Percentiles rank a stretch among this genome's conserved stretches.
Conservation (phyloP, 371 early-diverging fungal genomes). For the Mortierella sp. region DNA sequence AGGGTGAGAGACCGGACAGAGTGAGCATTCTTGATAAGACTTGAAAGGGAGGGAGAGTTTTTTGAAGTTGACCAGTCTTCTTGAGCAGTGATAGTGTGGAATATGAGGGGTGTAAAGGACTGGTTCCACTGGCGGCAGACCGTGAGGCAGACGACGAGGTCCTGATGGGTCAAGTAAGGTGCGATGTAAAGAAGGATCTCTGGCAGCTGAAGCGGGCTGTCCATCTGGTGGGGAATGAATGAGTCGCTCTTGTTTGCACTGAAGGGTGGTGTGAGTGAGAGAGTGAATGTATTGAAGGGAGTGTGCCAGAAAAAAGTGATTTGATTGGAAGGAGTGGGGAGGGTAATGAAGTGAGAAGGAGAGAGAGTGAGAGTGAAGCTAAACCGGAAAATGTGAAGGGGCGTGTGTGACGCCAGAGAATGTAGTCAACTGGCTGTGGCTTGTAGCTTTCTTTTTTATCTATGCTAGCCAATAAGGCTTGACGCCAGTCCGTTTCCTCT, state of each 20-base stretch:
- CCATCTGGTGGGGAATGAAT: not conserved
- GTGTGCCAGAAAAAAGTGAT: too few species aligned
- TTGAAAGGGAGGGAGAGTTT: constrained; percentile 10
- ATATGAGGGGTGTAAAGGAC: constrained; percentile 33
- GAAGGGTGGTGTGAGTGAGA: not conserved
- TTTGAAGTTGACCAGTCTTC: constrained; percentile 10
- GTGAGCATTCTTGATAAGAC: constrained; percentile 35
- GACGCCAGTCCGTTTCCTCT: too few species aligned
- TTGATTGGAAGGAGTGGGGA: too few species aligned
- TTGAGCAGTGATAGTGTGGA: constrained; percentile 5
- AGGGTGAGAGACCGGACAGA: constrained; percentile 26
- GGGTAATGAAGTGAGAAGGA: too few species aligned
- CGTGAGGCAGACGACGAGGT: constrained; percentile 17
- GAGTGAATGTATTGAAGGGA: too few species aligned
- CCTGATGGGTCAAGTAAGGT: constrained; percentile 9
- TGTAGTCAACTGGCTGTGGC: too few species aligned
- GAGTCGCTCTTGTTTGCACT: not conserved
- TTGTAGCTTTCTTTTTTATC: too few species aligned
- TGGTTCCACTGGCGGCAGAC: constrained; percentile 44
- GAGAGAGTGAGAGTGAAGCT: too few species aligned
- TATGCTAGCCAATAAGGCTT: too few species aligned
- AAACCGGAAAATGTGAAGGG: too few species aligned
- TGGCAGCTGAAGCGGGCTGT: constrained; percentile 19
- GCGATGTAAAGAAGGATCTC: constrained; percentile 38
- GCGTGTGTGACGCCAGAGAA: too few species aligned